These are phyloP conservation scores for Aspergillus melleus DNA, from an alignment of 2,329 filamentous ascomycete genomes.

Conservation along the genomic window DNA sequence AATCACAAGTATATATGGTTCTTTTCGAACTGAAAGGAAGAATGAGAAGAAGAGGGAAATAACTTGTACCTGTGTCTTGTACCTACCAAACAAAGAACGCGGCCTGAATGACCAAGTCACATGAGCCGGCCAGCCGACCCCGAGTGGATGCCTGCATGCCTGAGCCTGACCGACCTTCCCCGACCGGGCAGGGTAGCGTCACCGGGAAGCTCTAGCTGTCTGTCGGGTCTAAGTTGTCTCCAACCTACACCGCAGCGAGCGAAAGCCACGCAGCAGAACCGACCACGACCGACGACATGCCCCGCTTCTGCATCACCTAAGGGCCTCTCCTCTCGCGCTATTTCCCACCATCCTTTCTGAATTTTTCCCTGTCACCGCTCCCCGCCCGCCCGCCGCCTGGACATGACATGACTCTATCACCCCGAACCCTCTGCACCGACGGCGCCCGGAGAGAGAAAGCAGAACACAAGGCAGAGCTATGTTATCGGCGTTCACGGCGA, in stretches of 20 bases:
- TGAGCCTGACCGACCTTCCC: not conserved
- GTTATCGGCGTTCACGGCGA: constrained; percentile 97
- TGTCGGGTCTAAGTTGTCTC: not conserved
- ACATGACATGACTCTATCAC: constrained; percentile 20
- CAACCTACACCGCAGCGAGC: not conserved
- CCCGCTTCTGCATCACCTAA: too few species aligned
- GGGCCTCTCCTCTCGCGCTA: too few species aligned
- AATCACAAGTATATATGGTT: too few species aligned
- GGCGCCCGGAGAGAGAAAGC: constrained; percentile 15
- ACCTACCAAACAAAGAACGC: too few species aligned
- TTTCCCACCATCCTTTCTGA: too few species aligned
- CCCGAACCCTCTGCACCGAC: not conserved
- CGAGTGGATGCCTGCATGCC: not conserved
- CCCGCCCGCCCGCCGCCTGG: not conserved
- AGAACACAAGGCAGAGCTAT: constrained; percentile 50
- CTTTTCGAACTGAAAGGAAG: too few species aligned
- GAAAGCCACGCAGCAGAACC: too few species aligned
- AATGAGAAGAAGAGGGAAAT: too few species aligned
- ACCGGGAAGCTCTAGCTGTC: not conserved
- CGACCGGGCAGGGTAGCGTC: not conserved
- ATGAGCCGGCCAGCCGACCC: not conserved
- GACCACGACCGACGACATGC: too few species aligned
- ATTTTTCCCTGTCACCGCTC: too few species aligned
- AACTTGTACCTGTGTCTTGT: too few species aligned
- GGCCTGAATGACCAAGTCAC: not conserved